phyloP scores from a whole-genome alignment of 2,329 filamentous ascomycete genomes.

The Cladosporium oxysporum region DNA sequence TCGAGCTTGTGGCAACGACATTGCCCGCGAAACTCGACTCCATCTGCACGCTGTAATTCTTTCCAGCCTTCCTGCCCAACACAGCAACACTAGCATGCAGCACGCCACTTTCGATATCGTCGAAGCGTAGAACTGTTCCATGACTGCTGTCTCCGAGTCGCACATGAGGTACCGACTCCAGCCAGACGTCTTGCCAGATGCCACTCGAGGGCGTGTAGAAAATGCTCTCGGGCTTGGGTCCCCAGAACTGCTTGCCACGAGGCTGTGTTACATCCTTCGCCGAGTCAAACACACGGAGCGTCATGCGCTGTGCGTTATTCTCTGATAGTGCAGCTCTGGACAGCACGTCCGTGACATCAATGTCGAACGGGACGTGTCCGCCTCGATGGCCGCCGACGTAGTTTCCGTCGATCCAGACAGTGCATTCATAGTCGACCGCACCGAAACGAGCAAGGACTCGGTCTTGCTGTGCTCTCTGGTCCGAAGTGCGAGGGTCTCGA shows the following conservation, averaged over 20 bases:
- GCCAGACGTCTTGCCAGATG: constrained; percentile 75
- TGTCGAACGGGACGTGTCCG: constrained; percentile 58
- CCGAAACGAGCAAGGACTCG: constrained; percentile 58
- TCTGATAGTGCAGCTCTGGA: constrained; percentile 26
- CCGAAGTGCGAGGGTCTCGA: constrained; percentile 29
- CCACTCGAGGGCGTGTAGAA: constrained; percentile 73
- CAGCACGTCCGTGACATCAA: constrained; percentile 57
- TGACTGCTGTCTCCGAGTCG: constrained; percentile 58
- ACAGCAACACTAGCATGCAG: constrained; percentile 56
- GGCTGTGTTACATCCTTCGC: constrained; percentile 65
- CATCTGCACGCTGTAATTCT: constrained; percentile 54
- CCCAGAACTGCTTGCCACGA: constrained; percentile 68
- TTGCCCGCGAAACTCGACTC: constrained; percentile 55
- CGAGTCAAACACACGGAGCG: constrained; percentile 63
- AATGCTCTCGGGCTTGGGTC: constrained; percentile 60
- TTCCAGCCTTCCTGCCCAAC: constrained; percentile 51
- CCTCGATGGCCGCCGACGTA: constrained; percentile 58
- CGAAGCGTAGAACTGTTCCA: constrained; percentile 59
- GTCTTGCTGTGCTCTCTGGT: constrained; percentile 38
- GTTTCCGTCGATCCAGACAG: constrained; percentile 57
- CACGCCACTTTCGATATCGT: constrained; percentile 55
- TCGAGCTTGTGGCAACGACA: constrained; percentile 47
- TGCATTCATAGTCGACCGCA: constrained; percentile 63
- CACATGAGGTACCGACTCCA: constrained; percentile 58
- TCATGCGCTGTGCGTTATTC: constrained; percentile 43